phyloP scores from a whole-genome alignment of 345 rosid genomes.

The Erysimum cheiranthoides region DNA sequence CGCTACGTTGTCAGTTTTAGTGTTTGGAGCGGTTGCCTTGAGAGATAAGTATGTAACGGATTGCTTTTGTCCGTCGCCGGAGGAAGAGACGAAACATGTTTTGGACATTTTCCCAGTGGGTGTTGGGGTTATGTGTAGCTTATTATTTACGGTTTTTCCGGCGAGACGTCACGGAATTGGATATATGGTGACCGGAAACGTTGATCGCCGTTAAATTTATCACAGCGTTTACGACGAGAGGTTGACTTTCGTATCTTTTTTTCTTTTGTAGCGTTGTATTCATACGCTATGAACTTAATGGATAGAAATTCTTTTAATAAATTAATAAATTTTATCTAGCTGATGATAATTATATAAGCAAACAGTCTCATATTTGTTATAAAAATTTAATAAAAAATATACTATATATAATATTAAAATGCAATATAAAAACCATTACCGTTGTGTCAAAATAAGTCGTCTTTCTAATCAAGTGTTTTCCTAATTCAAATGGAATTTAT shows the following conservation, averaged over 20 bases:
- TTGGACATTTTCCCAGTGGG: slow-evolving; percentile 73
- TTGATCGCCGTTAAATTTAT: slow-evolving; percentile 17
- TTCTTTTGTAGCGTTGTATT: slow-evolving; percentile 1
- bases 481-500: background rate
- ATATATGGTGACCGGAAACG: slow-evolving; percentile 61
- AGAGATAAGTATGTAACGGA: slow-evolving; percentile 68
- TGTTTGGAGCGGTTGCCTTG: slow-evolving; percentile 73
- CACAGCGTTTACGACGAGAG: background rate
- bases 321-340: background rate
- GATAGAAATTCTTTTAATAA: background rate
- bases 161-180: slow-evolving; percentile 88
- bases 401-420: background rate
- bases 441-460: background rate
- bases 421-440: background rate
- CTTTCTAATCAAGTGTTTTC: background rate
- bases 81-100: slow-evolving; percentile 60
- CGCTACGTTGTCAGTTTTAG: slow-evolving; percentile 62
- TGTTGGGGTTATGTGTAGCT: slow-evolving; percentile 71
- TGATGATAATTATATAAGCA: slow-evolving; percentile 1
- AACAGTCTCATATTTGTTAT: background rate
- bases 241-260: slow-evolving; percentile 30
- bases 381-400: background rate
- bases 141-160: slow-evolving; percentile 77
- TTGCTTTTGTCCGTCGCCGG: slow-evolving; percentile 71
- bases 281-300: background rate